A percentile compares a stretch with the other conserved stretches of the same genome.
Evolutionary conservation across 106 monocot genomes (phyloP).

Genomic region (Allium fistulosum): DNA sequence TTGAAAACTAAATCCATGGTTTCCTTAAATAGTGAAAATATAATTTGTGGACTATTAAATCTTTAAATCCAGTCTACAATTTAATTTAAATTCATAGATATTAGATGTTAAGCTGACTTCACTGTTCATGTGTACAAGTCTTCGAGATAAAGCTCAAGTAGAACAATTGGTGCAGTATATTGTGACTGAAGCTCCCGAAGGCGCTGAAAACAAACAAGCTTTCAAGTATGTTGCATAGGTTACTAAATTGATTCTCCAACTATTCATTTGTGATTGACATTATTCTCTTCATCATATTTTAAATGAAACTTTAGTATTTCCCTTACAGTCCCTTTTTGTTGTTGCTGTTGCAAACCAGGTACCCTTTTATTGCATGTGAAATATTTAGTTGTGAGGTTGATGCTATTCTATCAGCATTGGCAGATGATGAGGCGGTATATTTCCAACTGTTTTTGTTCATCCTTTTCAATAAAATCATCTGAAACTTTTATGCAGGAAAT

Average conservation of each 20-base stretch:
- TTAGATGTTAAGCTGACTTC: neutral
- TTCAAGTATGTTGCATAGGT: constrained; percentile 45
- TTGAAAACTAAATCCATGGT: neutral
- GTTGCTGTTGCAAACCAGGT: constrained; percentile 23
- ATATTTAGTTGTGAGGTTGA: constrained; percentile 76
- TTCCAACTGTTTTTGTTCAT: constrained; percentile 2
- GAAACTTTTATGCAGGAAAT: constrained; percentile 3
- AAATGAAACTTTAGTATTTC: neutral
- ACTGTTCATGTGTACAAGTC: constrained; percentile 23
- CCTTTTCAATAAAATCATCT: neutral
- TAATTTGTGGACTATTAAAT: neutral
- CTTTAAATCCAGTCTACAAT: neutral
- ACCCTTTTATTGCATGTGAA: constrained; percentile 79
- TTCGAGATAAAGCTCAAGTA: constrained; percentile 67
- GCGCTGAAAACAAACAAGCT: constrained; percentile 54
- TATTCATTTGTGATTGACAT: neutral
- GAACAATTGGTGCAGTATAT: constrained; percentile 80
- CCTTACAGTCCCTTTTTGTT: constrained; percentile 9
- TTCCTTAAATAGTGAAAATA: neutral
- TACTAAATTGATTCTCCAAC: neutral
- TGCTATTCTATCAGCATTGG: constrained; percentile 61
- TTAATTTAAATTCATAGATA: too few relatives aligned
- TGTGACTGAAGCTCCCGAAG: constrained; percentile 62
- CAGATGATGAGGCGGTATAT: constrained; percentile 70
- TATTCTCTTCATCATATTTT: neutral